A percentile compares a stretch with the other conserved stretches of the same genome.
Conservation (phyloP, 139 green algal genomes). For the Volvox africanus region DNA sequence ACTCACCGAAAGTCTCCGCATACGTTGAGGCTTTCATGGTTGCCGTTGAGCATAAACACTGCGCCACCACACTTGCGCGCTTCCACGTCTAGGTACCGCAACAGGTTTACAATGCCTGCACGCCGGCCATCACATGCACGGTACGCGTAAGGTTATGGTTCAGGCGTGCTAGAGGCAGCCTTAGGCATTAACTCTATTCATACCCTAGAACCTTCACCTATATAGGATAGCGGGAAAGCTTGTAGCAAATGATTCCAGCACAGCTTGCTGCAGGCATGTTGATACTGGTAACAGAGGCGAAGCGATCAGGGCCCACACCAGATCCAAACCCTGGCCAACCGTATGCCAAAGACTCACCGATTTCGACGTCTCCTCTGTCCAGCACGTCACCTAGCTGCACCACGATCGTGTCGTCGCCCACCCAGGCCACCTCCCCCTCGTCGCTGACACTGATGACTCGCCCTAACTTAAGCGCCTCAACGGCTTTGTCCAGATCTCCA, state of each 20-base stretch:
- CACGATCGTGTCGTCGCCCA: conserved; percentile 85
- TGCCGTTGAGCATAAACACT: conserved; percentile 95
- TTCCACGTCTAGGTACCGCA: conserved; percentile 86
- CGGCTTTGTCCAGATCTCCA: conserved; percentile 88
- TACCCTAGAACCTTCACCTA: too few relatives aligned
- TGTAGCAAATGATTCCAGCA: too few relatives aligned
- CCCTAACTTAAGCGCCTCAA: conserved; percentile 79
- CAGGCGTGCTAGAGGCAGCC: too few relatives aligned
- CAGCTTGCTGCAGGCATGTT: too few relatives aligned
- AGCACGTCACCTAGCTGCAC: conserved; percentile 95
- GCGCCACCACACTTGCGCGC: conserved; percentile 82
- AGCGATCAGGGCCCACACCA: too few relatives aligned
- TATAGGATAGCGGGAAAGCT: too few relatives aligned
- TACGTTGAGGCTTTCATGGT: conserved; percentile 94
- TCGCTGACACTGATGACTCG: conserved; percentile 70
- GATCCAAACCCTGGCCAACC: too few relatives aligned
- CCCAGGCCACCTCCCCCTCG: conserved; percentile 73
- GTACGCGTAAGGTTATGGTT: too few relatives aligned
- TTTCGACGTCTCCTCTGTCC: conserved; percentile 91
- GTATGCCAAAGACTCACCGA: conserved; percentile 66
- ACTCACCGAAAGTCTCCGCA: conserved; percentile 69
- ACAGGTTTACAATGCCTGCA: conserved; percentile 85
- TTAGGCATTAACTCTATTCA: too few relatives aligned
- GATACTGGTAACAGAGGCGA: too few relatives aligned
- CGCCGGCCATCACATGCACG: not conserved